Evolutionary conservation across 1,284 basidiomycete species (phyloP).

Genomic region (Trametes hirsuta): DNA sequence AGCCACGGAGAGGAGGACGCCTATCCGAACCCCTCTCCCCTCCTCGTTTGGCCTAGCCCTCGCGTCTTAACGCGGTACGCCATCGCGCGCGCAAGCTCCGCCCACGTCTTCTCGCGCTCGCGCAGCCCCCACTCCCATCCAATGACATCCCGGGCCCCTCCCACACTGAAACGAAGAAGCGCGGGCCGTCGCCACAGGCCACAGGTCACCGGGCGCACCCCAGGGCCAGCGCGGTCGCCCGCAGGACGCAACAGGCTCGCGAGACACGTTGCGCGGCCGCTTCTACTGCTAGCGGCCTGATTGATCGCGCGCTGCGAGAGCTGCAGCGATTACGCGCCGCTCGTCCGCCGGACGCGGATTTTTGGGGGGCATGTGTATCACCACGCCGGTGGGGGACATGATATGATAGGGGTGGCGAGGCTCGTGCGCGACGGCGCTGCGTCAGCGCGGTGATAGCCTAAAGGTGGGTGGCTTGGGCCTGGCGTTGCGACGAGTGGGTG

Average conservation of each 20-base stretch:
- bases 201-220: background rate
- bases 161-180: background rate
- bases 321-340: background rate
- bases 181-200: background rate
- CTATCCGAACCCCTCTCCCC: too few species aligned
- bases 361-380: conserved; percentile 9
- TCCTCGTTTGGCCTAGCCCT: too few species aligned
- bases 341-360: background rate
- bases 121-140: background rate
- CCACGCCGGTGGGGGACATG: conserved; percentile 1
- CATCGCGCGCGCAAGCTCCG: background rate
- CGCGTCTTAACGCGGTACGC: background rate
- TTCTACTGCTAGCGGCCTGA: conserved; percentile 1
- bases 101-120: background rate
- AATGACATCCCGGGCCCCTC: background rate
- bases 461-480: background rate
- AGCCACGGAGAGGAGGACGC: too few species aligned
- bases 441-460: conserved; percentile 1
- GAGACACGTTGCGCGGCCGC: background rate
- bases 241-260: background rate
- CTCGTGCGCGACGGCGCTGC: background rate
- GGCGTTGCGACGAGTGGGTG: background rate
- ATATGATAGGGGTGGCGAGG: conserved; percentile 4
- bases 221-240: background rate
- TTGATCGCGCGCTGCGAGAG: background rate